phyloP scores from a whole-genome alignment of 768 basidiomycete species.

The Termitomyces sp. region DNA sequence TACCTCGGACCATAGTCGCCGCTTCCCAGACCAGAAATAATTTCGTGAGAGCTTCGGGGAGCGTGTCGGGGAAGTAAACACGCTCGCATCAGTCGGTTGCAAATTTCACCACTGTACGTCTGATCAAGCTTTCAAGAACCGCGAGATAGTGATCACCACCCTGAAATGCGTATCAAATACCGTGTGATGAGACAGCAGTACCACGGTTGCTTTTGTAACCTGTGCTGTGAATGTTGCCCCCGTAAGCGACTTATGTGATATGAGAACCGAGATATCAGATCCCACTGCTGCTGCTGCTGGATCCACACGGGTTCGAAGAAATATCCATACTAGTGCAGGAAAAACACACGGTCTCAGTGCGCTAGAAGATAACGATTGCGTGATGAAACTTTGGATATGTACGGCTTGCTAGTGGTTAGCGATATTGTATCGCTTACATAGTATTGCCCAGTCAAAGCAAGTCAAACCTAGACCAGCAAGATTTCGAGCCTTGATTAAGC shows the following conservation, averaged over 20 bases:
- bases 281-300: neutral
- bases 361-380: neutral
- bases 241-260: neutral
- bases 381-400: neutral
- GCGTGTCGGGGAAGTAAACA: neutral
- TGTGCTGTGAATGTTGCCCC: neutral
- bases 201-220: neutral
- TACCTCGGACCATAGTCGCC: neutral
- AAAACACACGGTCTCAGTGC: neutral
- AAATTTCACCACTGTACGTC: neutral
- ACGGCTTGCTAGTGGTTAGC: neutral
- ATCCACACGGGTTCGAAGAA: neutral
- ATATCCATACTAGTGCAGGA: neutral
- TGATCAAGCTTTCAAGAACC: constrained; percentile 1
- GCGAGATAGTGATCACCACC: neutral
- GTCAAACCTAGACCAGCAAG: neutral
- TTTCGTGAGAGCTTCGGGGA: neutral
- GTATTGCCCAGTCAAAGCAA: no score
- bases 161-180: neutral
- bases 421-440: no score
- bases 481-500: neutral
- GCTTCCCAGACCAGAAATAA: neutral
- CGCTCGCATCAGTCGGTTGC: neutral
- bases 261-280: neutral
- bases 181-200: neutral